Conservation (phyloP, 192 early-diverging fungal species). For the Mortierella antarctica region DNA sequence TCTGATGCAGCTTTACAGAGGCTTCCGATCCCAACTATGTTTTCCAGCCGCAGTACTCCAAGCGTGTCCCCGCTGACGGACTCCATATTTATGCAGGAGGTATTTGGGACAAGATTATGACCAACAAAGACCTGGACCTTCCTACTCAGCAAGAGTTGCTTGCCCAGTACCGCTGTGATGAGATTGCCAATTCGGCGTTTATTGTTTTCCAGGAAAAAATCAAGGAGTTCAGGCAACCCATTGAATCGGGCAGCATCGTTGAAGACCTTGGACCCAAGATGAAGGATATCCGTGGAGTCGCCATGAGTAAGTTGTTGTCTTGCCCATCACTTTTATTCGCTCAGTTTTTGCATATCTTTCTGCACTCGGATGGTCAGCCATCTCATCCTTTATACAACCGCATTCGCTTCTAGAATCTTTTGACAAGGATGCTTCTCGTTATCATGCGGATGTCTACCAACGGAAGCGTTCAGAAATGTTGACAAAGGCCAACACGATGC, state of each 20-base stretch:
- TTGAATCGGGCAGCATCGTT: constrained; percentile 85
- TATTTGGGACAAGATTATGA: constrained; percentile 97
- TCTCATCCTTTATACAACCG: not conserved
- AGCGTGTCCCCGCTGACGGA: constrained; percentile 95
- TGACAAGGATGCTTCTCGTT: constrained; percentile 91
- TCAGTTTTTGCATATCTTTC: not conserved
- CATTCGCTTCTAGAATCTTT: constrained; percentile 65
- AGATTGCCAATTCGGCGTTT: constrained; percentile 86
- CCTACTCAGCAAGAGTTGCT: constrained; percentile 98
- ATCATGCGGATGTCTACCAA: constrained; percentile 88
- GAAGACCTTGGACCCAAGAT: constrained; percentile 79
- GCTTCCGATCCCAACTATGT: constrained; percentile 76
- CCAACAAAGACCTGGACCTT: constrained; percentile 96
- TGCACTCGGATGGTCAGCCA: too few species aligned
- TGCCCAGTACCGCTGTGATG: constrained; percentile 98
- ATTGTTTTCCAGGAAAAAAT: constrained; percentile 75
- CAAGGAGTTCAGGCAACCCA: constrained; percentile 69
- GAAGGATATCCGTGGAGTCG: constrained; percentile 62
- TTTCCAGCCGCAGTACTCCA: constrained; percentile 87
- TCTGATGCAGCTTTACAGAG: constrained; percentile 72
- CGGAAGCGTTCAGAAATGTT: constrained; percentile 87
- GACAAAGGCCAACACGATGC: constrained; percentile 77
- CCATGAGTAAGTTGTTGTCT: constrained; percentile 57
- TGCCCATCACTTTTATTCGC: not conserved
- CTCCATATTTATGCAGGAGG: constrained; percentile 91